Evolutionary conservation across 345 rosid genomes (phyloP), one percentile per base, ranked within the genome.

Genomic region (Noccaea caerulescens): DNA sequence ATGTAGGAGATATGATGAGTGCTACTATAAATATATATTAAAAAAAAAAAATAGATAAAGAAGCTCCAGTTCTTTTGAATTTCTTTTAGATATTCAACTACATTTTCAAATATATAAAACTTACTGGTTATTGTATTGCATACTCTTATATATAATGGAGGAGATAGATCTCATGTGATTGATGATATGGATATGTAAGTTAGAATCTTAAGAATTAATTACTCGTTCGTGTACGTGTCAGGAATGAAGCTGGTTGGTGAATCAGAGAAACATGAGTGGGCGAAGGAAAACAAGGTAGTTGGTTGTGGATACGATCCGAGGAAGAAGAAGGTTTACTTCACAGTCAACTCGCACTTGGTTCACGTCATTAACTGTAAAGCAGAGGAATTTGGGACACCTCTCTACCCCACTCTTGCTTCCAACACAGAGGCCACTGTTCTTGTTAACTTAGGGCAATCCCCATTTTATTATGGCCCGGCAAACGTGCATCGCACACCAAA

Each of bases 161-260:
- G 1, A 34, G 42, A 38, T 14, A 27, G 60, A 34, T 56, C 25
- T 56, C 42, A 4, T 4, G 18, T 38, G 10, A 9, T 8, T 8
- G 39, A 37, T 37, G 9, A 37, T 37, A 9, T n/a, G n/a, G 8
- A 14, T 56, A 56, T 20, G 39, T 33, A 54, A 8, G 42, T 34
- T 55, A 27, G 5, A 58, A 13, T 45, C 68, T 58, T 32, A 51
- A 51, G 0, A 23, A 54, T 36, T 30, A 56, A 36, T 47, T 16
- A 57, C 6, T 58, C 30, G 4, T 50, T 2, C 58, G 55, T 30
- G 4, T 50, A 1, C 57, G 55, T 30, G n/a, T 13, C 79, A 93
- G 98, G 94, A n/a, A 84, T 76, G 66, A 80, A 91, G 53, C 81
- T 89, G 7, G 88, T 77, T 20, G 60, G 46, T 42, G 77, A 71